These are phyloP conservation scores for Dissoconium aciculare DNA, from an alignment of 2,329 filamentous ascomycete genomes.

Conservation along the genomic window DNA sequence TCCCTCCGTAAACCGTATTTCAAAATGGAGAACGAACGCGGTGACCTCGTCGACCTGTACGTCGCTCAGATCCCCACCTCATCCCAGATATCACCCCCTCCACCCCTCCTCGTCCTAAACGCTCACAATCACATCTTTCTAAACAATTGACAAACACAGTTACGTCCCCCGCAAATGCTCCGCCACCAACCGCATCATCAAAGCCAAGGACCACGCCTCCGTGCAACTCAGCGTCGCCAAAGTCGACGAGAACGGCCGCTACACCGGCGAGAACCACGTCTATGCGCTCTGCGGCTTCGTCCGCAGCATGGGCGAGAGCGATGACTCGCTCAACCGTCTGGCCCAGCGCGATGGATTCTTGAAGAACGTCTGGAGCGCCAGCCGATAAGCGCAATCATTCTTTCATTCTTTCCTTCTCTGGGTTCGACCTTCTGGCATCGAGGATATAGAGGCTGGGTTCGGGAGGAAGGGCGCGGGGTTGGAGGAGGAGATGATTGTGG, in stretches of 20 bases:
- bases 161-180: slow-evolving; percentile 99
- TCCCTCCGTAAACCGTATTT: no score
- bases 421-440: no score
- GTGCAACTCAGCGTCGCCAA: slow-evolving; percentile 96
- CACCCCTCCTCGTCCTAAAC: slow-evolving; percentile 7
- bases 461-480: slow-evolving; percentile 8
- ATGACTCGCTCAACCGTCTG: slow-evolving; percentile 91
- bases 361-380: slow-evolving; percentile 89
- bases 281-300: slow-evolving; percentile 98
- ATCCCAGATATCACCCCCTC: slow-evolving; percentile 6
- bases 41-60: slow-evolving; percentile 98
- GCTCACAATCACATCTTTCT: slow-evolving; percentile 18
- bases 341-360: slow-evolving; percentile 90
- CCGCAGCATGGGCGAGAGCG: slow-evolving; percentile 92
- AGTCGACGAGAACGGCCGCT: slow-evolving; percentile 97
- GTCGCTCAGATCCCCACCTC: no score
- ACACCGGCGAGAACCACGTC: slow-evolving; percentile 91
- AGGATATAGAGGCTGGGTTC: slow-evolving; percentile 22
- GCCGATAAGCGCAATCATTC: slow-evolving; percentile 35
- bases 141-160: no score
- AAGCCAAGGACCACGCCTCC: slow-evolving; percentile 98
- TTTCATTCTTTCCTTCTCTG: no score
- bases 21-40: slow-evolving; percentile 97
- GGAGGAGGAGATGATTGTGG: slow-evolving; percentile 7
- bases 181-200: slow-evolving; percentile 99